Conservation (phyloP, 768 basidiomycete genomes). For the Rhizopogon sp. region DNA sequence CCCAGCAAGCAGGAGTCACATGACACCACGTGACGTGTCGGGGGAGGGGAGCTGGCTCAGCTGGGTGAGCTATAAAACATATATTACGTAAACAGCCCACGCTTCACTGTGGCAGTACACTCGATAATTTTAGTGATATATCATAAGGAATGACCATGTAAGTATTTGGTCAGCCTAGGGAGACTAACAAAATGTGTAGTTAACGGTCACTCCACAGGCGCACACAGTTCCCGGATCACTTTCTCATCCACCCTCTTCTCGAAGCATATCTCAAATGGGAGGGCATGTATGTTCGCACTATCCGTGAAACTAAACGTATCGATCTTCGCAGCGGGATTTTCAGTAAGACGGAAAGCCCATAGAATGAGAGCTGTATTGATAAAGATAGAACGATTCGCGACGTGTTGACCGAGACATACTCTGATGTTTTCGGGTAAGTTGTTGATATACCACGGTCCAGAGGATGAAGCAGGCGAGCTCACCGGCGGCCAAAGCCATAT, state of each 20-base stretch:
- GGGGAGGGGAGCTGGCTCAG: too few relatives aligned
- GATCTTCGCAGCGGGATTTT: constrained; percentile 47
- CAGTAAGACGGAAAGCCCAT: constrained; percentile 54
- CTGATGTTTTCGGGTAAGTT: constrained; percentile 16
- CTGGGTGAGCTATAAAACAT: too few relatives aligned
- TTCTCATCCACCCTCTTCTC: constrained; percentile 32
- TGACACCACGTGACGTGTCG: too few relatives aligned
- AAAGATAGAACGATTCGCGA: constrained; percentile 43
- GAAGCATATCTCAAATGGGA: constrained; percentile 51
- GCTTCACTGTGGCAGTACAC: too few relatives aligned
- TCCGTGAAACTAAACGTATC: constrained; percentile 58
- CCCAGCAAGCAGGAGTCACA: too few relatives aligned
- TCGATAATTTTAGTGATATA: too few relatives aligned
- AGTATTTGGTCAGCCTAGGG: too few relatives aligned
- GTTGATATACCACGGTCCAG: background rate
- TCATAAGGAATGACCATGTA: too few relatives aligned
- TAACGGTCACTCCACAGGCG: background rate
- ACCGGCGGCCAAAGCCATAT: constrained; percentile 34
- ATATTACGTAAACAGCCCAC: too few relatives aligned
- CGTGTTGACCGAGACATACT: constrained; percentile 54
- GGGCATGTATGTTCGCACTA: constrained; percentile 52
- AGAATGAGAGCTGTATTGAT: constrained; percentile 56
- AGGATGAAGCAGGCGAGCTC: background rate
- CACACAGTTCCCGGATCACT: background rate
- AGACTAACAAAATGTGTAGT: too few relatives aligned